Base-by-base conservation (phyloP, 73 alveolate species). In the Paramecium bursaria region DNA sequence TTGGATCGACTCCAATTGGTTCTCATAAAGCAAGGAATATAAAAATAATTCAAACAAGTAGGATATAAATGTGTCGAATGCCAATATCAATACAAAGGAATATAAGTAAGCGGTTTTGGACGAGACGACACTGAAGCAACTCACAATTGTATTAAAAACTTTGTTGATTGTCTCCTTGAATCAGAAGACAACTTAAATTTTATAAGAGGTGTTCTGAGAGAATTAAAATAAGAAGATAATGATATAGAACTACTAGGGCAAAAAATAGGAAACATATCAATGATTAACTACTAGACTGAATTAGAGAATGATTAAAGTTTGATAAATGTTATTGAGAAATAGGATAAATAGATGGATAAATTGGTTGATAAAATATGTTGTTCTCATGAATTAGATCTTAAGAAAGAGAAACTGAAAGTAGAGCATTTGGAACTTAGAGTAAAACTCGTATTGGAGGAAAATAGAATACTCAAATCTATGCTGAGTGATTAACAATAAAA, bases 31-130 rank as follows among this genome's bases (percentile, higher is more conserved):
- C 60, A 42, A 42, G 82, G 82, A 67, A 67, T 67, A 4, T 31
- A 42, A 27, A 67, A 67, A 42, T 39, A n/a, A 19, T 67, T 5
- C 6, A 67, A 67, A 67, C 44, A n/a, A 42, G 39, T 67, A 25
- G 82, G 82, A 30, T 67, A 67, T 67, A 67, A 67, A 67, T 67
- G 82, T 42, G 42, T 67, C 4, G 82, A 67, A 6, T 67, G 82
- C 50, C 19, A 3, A 21, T 31, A 21, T 21, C 33, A 57, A 21
- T 67, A 39, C 44, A 67, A 67, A 19, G 82, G 82, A 1, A 42
- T 67, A 0, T 15, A 67, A 17, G 82, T 29, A 4, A 35, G 60
- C 22, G 82, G 82, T 19, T 67, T 39, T 42, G 82, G 82, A 26
- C 17, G 82, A 67, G 82, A 67, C 22, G 82, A 67, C 9, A 42